phyloP scores from a whole-genome alignment of 371 early-diverging fungal genomes.

The Mucor lusitanicus region DNA sequence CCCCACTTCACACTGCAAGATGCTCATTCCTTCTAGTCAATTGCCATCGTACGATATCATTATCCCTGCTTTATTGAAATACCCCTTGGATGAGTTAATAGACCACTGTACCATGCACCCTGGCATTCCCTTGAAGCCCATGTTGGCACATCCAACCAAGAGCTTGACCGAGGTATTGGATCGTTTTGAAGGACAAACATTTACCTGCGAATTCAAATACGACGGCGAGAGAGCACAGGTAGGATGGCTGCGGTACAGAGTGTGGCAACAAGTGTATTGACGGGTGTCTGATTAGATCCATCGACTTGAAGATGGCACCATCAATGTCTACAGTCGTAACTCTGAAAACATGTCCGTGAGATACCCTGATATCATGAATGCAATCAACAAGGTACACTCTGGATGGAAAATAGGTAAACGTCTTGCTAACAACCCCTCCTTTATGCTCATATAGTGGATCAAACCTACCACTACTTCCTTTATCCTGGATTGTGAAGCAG shows the following conservation, averaged over 20 bases:
- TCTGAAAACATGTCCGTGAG: slow-evolving; percentile 95
- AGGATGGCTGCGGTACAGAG: not conserved
- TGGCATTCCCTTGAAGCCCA: slow-evolving; percentile 99
- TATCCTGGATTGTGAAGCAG: slow-evolving; percentile 99
- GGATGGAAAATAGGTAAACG: no score
- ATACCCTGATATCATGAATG: slow-evolving; percentile 92
- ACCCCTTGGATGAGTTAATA: slow-evolving; percentile 69
- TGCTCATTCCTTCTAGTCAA: slow-evolving; percentile 54
- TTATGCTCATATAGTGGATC: slow-evolving; percentile 50
- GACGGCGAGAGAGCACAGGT: slow-evolving; percentile 99
- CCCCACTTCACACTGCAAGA: not conserved
- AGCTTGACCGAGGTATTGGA: slow-evolving; percentile 92
- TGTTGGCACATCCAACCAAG: slow-evolving; percentile 99
- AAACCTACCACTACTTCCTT: slow-evolving; percentile 75
- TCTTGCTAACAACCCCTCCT: no score
- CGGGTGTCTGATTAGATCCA: slow-evolving; percentile 64
- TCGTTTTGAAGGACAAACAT: slow-evolving; percentile 87
- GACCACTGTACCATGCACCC: slow-evolving; percentile 88
- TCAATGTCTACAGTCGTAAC: slow-evolving; percentile 95
- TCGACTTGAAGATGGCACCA: slow-evolving; percentile 69
- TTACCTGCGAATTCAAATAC: slow-evolving; percentile 99
- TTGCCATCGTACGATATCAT: slow-evolving; percentile 91
- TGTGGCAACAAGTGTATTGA: not conserved
- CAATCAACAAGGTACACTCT: slow-evolving; percentile 60
- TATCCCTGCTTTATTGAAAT: slow-evolving; percentile 80